Conservation (phyloP, 139 green algal species). For the Volvox africanus region DNA sequence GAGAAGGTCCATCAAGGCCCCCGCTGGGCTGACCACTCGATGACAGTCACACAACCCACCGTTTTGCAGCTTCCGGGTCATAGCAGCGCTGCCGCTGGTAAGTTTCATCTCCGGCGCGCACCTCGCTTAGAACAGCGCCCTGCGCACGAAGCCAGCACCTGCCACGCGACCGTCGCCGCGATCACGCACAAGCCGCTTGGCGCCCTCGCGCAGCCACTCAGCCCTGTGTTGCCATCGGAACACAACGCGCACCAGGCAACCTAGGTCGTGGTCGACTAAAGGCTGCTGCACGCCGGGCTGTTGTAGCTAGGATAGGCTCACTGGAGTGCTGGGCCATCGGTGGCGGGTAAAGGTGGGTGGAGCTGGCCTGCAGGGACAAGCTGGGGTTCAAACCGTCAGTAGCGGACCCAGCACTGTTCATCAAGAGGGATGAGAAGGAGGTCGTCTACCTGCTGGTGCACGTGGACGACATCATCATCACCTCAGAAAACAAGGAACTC, state of each 20-base stretch:
- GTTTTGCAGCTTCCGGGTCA: too few species aligned
- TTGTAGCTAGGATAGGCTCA: not conserved
- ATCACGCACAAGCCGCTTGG: slow-evolving; percentile 76
- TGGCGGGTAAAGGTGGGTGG: not conserved
- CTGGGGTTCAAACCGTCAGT: too few species aligned
- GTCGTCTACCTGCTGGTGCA: too few species aligned
- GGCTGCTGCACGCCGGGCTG: not conserved
- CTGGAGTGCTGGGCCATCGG: not conserved
- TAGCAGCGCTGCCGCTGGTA: too few species aligned
- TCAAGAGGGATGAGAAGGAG: too few species aligned
- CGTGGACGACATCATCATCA: too few species aligned
- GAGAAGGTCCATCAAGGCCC: too few species aligned
- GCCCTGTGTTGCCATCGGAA: slow-evolving; percentile 76
- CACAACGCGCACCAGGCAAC: slow-evolving; percentile 55
- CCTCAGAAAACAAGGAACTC: too few species aligned
- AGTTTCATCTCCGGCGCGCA: too few species aligned
- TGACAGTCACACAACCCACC: too few species aligned
- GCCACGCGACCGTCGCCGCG: slow-evolving; percentile 65
- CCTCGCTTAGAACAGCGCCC: not conserved
- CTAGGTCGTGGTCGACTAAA: slow-evolving; percentile 1
- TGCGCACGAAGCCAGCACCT: slow-evolving; percentile 63
- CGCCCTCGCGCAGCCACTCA: slow-evolving; percentile 82
- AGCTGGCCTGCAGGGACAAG: not conserved
- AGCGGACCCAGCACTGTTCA: too few species aligned
- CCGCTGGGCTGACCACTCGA: too few species aligned